These are phyloP conservation scores for Garcia nutans DNA, from an alignment of 345 rosid species.

Conservation along the genomic window DNA sequence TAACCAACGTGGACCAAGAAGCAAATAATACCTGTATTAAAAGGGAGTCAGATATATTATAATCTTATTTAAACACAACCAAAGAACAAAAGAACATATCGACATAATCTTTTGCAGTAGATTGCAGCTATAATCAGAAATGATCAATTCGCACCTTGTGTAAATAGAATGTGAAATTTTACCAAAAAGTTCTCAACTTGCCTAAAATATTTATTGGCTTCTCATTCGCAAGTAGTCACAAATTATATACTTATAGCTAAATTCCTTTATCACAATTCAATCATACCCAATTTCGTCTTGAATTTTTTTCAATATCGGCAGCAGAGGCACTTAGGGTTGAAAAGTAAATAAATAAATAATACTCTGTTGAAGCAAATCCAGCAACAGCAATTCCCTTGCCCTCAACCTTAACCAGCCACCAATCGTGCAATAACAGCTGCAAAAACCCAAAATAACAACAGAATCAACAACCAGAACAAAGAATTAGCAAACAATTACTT, in stretches of 20 bases:
- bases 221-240: not conserved
- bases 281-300: not conserved
- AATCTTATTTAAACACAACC: not conserved
- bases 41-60: not conserved
- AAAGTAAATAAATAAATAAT: not conserved
- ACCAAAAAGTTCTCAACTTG: not conserved
- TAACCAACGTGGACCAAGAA: no score
- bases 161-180: not conserved
- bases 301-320: not conserved
- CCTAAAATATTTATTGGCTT: not conserved
- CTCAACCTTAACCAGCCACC: constrained; percentile 40
- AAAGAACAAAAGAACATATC: not conserved
- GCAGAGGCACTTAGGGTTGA: not conserved
- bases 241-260: no score
- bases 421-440: constrained; percentile 36
- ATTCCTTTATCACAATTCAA: not conserved
- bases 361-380: constrained; percentile 41
- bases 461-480: no score
- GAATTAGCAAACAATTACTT: not conserved
- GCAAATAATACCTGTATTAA: no score
- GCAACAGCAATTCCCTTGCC: constrained; percentile 35
- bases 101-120: not conserved
- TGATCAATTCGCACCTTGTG: not conserved
- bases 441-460: not conserved
- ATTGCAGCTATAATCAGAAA: not conserved